phyloP scores from a whole-genome alignment of 1,139 yeast species.

The Suhomyces bribrorum region DNA sequence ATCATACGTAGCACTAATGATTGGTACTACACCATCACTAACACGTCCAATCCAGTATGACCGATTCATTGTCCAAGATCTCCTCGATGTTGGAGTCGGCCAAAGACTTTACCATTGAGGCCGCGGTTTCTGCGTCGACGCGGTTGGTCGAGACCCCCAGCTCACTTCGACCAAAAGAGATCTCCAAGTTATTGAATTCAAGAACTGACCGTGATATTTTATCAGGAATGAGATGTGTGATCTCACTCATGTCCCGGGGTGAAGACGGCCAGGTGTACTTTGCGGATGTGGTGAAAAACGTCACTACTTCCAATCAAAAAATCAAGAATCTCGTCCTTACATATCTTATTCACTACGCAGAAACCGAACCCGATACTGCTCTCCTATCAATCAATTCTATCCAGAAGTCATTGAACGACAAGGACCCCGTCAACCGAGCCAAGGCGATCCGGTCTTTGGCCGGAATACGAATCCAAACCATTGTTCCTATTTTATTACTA shows the following conservation, averaged over 20 bases:
- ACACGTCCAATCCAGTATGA: constrained; percentile 29
- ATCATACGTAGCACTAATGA: too few relatives aligned
- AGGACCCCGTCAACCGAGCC: constrained; percentile 66
- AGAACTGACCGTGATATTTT: constrained; percentile 69
- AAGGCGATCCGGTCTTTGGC: constrained; percentile 78
- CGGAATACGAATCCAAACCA: constrained; percentile 76
- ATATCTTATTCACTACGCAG: constrained; percentile 77
- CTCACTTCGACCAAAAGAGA: constrained; percentile 60
- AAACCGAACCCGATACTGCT: constrained; percentile 83
- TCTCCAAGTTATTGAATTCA: constrained; percentile 66
- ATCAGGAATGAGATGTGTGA: constrained; percentile 74
- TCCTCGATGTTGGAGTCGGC: constrained; percentile 73
- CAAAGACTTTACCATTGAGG: constrained; percentile 74
- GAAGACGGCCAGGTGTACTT: constrained; percentile 64
- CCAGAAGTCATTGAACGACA: constrained; percentile 77
- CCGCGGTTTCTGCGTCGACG: constrained; percentile 77
- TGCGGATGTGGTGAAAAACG: constrained; percentile 87
- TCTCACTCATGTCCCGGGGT: constrained; percentile 66
- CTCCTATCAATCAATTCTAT: constrained; percentile 87
- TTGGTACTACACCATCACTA: too few relatives aligned
- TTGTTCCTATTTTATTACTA: constrained; percentile 74
- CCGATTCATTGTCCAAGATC: constrained; percentile 44
- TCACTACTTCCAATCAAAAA: constrained; percentile 69
- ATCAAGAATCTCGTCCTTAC: constrained; percentile 77
- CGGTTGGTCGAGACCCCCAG: constrained; percentile 59